A percentile compares a stretch with the other conserved stretches of the same genome.
Conservation (phyloP, 495 filamentous ascomycete species). For the Rhizodiscina lignyota region DNA sequence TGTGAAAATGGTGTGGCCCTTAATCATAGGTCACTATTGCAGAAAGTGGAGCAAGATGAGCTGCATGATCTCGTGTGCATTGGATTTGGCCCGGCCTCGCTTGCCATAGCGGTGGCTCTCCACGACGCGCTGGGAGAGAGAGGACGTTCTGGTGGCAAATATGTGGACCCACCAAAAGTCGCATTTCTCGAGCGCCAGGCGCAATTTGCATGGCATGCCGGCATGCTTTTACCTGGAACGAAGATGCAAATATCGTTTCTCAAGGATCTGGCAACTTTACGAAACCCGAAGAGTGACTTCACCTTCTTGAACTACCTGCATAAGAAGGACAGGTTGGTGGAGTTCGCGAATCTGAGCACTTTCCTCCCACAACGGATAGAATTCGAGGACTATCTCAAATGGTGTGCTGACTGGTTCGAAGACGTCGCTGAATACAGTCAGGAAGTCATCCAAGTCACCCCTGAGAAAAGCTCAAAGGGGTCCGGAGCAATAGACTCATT, state of each 20-base stretch:
- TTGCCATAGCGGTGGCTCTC: conserved; percentile 82
- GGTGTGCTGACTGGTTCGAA: conserved; percentile 73
- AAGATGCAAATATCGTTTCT: conserved; percentile 98
- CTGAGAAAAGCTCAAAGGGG: conserved; percentile 18
- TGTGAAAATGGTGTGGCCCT: too few species aligned
- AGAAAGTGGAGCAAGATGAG: conserved; percentile 27
- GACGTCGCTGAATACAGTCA: conserved; percentile 62
- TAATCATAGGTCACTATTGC: background rate
- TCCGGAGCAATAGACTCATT: conserved; percentile 32
- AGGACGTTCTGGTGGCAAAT: conserved; percentile 11
- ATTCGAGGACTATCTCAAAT: conserved; percentile 88
- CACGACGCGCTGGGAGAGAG: conserved; percentile 41
- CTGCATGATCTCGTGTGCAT: conserved; percentile 75
- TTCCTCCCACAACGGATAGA: conserved; percentile 77
- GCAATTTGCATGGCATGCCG: conserved; percentile 79
- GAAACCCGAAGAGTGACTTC: conserved; percentile 78
- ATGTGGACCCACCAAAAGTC: too few species aligned
- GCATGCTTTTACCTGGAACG: conserved; percentile 84
- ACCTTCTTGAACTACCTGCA: conserved; percentile 93
- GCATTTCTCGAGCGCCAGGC: conserved; percentile 75
- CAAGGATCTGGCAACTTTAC: conserved; percentile 83
- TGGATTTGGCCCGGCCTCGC: conserved; percentile 83
- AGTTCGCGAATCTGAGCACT: conserved; percentile 79
- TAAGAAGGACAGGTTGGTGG: conserved; percentile 55
- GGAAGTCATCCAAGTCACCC: conserved; percentile 50